These are phyloP conservation scores for Thuja plicata DNA, from an alignment of 83 land plant species.

Conservation along the genomic window DNA sequence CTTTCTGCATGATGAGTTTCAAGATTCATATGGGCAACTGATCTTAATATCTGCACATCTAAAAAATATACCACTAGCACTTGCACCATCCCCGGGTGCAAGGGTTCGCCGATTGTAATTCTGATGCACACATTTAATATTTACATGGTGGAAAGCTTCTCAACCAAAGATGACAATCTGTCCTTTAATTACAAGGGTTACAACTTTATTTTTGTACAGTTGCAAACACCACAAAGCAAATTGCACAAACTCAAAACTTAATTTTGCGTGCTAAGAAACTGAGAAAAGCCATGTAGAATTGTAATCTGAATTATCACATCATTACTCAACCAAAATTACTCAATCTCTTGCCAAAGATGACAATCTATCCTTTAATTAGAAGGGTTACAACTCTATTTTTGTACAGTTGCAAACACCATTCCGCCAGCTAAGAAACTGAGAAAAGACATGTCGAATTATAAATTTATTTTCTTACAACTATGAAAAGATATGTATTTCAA, in stretches of 20 bases:
- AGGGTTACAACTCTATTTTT: neutral
- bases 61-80: too few species aligned
- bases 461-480: neutral
- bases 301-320: neutral
- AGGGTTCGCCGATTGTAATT: too few species aligned
- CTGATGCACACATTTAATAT: neutral
- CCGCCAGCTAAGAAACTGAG: neutral
- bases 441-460: neutral
- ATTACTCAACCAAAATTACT: too few species aligned
- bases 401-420: neutral
- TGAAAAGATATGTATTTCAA: neutral
- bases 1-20: too few species aligned
- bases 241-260: neutral
- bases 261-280: neutral
- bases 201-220: neutral
- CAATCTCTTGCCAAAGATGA: too few species aligned
- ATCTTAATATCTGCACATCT: too few species aligned
- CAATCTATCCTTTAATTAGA: neutral
- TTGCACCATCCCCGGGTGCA: too few species aligned
- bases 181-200: too few species aligned
- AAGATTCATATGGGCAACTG: too few species aligned
- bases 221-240: conserved; percentile 3
- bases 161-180: neutral
- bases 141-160: neutral
- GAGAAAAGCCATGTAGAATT: neutral